Evolutionary conservation across 768 basidiomycete genomes (phyloP).

Genomic region (Pleurotus tuber-regium): DNA sequence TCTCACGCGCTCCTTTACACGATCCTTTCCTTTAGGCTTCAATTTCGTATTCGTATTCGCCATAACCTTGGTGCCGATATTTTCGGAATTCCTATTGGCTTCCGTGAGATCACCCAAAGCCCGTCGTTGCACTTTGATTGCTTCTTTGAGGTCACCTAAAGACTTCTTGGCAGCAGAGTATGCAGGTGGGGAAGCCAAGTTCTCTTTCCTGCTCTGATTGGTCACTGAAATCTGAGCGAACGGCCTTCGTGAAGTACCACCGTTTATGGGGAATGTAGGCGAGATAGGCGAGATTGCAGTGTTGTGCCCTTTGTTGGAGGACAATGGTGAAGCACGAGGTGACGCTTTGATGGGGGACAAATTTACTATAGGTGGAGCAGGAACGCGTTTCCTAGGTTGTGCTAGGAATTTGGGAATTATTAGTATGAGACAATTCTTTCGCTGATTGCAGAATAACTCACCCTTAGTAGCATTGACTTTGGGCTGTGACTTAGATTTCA

Average conservation of each 20-base stretch:
- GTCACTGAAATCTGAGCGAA: background rate
- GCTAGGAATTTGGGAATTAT: conserved; percentile 24
- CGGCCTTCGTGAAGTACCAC: conserved; percentile 1
- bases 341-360: conserved; percentile 56
- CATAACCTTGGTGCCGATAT: conserved; percentile 12
- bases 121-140: conserved; percentile 25
- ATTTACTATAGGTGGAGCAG: conserved; percentile 31
- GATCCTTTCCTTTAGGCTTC: conserved; percentile 39
- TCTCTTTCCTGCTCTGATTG: conserved; percentile 3
- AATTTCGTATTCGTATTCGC: conserved; percentile 11
- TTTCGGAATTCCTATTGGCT: conserved; percentile 24
- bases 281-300: background rate
- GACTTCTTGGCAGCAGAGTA: conserved; percentile 15
- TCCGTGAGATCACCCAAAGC: conserved; percentile 40
- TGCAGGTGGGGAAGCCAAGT: conserved; percentile 15
- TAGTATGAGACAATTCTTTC: background rate
- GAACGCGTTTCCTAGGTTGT: conserved; percentile 40
- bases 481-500: conserved; percentile 44
- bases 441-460: conserved; percentile 22
- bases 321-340: conserved; percentile 38
- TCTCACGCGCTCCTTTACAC: conserved; percentile 58
- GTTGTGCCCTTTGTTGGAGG: conserved; percentile 12
- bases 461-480: conserved; percentile 36
- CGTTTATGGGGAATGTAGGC: background rate
- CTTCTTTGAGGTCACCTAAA: conserved; percentile 12